Evolutionary conservation across 1,139 yeast species (phyloP).

Genomic region (Diutina scorzettiae): DNA sequence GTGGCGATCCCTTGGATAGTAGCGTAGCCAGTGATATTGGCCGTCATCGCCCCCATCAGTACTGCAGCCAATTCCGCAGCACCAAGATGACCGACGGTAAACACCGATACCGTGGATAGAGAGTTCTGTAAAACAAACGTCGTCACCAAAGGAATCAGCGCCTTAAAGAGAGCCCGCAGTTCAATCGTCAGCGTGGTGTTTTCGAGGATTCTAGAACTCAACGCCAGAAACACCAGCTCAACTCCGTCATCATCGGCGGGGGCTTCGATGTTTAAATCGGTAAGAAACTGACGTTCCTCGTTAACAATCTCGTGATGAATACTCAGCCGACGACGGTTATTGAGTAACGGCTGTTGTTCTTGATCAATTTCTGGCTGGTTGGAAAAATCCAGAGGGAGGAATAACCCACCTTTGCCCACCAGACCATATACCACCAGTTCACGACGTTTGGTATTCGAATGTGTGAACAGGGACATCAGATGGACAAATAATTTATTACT

Average conservation of each 20-base stretch:
- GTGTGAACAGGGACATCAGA: conserved; percentile 5
- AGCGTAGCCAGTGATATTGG: conserved; percentile 47
- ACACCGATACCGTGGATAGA: conserved; percentile 43
- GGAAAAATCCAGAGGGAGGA: conserved; percentile 1
- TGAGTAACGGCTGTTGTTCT: background rate
- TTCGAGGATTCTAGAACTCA: conserved; percentile 16
- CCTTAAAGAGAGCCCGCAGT: conserved; percentile 24
- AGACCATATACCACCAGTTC: conserved; percentile 4
- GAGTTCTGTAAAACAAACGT: conserved; percentile 47
- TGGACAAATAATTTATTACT: too few relatives aligned
- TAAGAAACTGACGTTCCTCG: background rate
- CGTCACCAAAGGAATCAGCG: conserved; percentile 40
- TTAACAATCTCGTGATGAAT: background rate
- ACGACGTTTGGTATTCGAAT: background rate
- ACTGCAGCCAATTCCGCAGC: conserved; percentile 50
- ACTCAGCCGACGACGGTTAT: background rate
- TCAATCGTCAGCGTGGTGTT: conserved; percentile 24
- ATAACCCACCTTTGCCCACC: conserved; percentile 1
- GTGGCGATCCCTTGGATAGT: conserved; percentile 49
- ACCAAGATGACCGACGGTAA: conserved; percentile 48
- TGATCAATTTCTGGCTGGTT: background rate
- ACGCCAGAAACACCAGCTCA: conserved; percentile 27
- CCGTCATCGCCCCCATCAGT: conserved; percentile 52
- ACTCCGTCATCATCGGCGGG: conserved; percentile 17
- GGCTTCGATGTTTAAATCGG: background rate